These are phyloP conservation scores for Conoideocrella luteorostrata DNA, from an alignment of 2,329 filamentous ascomycete species.

Conservation along the genomic window DNA sequence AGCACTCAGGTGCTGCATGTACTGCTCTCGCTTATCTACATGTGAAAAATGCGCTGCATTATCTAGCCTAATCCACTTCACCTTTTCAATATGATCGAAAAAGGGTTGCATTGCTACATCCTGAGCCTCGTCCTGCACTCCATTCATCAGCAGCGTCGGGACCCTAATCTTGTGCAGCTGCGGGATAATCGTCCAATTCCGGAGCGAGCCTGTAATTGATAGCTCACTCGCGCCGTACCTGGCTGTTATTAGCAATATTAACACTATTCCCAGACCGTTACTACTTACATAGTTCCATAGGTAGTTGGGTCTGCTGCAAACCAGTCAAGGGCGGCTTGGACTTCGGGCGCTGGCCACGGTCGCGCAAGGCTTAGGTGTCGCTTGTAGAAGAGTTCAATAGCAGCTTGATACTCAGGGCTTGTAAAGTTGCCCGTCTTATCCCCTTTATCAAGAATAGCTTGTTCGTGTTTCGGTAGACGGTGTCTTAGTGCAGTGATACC, in stretches of 20 bases:
- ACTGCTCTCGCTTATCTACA: constrained; percentile 23
- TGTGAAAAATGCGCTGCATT: constrained; percentile 28
- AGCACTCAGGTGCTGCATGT: constrained; percentile 18
- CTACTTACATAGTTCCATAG: constrained; percentile 20
- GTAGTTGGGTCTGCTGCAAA: constrained; percentile 20
- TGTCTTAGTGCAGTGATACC: constrained; percentile 12
- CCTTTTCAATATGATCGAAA: constrained; percentile 26
- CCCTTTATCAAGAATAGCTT: constrained; percentile 16
- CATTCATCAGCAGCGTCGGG: constrained; percentile 29
- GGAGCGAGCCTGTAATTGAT: constrained; percentile 17
- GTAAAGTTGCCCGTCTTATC: constrained; percentile 21
- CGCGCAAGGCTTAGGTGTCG: constrained; percentile 19
- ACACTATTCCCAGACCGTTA: no score
- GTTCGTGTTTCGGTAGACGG: constrained; percentile 15
- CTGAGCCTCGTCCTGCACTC: constrained; percentile 26
- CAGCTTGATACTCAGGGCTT: constrained; percentile 22
- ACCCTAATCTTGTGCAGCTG: constrained; percentile 21
- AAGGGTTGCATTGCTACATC: constrained; percentile 27
- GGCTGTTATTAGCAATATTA: no score
- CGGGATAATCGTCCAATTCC: constrained; percentile 21
- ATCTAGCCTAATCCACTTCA: constrained; percentile 29
- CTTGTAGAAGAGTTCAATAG: constrained; percentile 25
- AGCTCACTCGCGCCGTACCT: constrained; percentile 24
- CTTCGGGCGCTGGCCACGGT: constrained; percentile 26
- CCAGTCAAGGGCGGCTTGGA: constrained; percentile 22